phyloP scores from a whole-genome alignment of 306 rosid species.

The Sindora glabra region DNA sequence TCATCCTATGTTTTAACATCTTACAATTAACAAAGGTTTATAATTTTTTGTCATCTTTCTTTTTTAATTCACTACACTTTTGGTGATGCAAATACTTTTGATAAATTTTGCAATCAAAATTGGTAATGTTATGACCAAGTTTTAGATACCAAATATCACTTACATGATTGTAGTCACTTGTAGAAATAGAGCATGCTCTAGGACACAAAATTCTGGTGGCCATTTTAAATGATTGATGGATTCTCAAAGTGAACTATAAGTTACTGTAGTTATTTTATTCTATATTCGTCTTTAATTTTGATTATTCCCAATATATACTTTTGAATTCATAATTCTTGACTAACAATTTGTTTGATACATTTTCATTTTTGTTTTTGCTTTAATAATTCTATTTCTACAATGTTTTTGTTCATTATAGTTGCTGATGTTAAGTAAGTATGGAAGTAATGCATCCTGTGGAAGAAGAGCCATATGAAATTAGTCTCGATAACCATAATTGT shows the following conservation, averaged over 20 bases:
- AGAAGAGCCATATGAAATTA: constrained; percentile 72
- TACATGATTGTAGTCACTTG: constrained; percentile 77
- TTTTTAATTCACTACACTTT: background rate
- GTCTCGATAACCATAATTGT: constrained; percentile 76
- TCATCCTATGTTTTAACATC: background rate
- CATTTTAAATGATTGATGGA: constrained; percentile 73
- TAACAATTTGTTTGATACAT: too few species aligned
- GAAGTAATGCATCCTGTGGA: constrained; percentile 41
- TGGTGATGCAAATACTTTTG: constrained; percentile 43
- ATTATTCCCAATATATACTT: too few species aligned
- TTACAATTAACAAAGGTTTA: too few species aligned
- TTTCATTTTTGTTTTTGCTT: background rate
- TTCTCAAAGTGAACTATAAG: constrained; percentile 79
- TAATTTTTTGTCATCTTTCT: too few species aligned
- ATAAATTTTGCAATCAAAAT: constrained; percentile 43
- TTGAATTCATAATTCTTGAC: too few species aligned
- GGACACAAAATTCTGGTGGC: constrained; percentile 86
- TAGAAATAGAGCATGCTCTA: constrained; percentile 69
- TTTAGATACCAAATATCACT: constrained; percentile 67
- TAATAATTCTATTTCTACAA: background rate
- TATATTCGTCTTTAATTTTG: constrained; percentile 1
- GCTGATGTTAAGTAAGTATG: constrained; percentile 38
- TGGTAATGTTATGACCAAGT: constrained; percentile 61
- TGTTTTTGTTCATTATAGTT: background rate
- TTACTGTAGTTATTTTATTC: background rate